Evolutionary conservation across 192 early-diverging fungal genomes (phyloP), one percentile per base, ranked within the genome.

Genomic region (Umbelopsis sp.): DNA sequence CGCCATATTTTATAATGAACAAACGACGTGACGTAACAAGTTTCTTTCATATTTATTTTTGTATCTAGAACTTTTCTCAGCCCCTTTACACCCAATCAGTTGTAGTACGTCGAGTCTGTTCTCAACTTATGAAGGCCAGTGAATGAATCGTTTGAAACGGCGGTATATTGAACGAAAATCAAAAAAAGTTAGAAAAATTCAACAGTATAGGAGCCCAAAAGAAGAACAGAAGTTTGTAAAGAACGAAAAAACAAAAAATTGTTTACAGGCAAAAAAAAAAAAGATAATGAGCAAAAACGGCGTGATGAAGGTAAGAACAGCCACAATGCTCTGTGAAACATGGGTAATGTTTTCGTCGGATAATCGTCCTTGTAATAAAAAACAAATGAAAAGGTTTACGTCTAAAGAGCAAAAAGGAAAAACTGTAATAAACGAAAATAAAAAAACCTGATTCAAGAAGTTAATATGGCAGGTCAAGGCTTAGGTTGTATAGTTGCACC

Each of bases 241-340:
- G 29, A 26, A 34, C 16, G 6, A 62, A 62, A 59, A 17, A 32
- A 54, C 21, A 52, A 29, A 62, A 34, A 62, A 62, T 62, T 62
- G 56, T 62, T 62, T 62, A 62, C 56, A 62, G 56, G 56, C 56
- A 62, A 62, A 62, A 49, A 49, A 49, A n/a, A 21, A 49, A 21
- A 49, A 49, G 20, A 49, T 11, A 38, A 5, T 41, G 38, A 41
- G 12, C 26, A 26, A n/a, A n/a, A n/a, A n/a, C n/a, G 52, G 22
- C 22, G 52, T 24, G 56, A 62, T 62, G 29, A 62, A 62, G 26
- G 29, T 62, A 62, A 32, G 56, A 62, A 62, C 26, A 16, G 14
- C n/a, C 56, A 62, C 26, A 3, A 41, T 41, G 38, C 38, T 41
- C 38, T 49, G 47, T 49, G 20, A 49, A 49, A 21, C 47, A 49